These are phyloP conservation scores for Strobilomyces dryophilus DNA, from an alignment of 768 basidiomycete species.

Conservation along the genomic window DNA sequence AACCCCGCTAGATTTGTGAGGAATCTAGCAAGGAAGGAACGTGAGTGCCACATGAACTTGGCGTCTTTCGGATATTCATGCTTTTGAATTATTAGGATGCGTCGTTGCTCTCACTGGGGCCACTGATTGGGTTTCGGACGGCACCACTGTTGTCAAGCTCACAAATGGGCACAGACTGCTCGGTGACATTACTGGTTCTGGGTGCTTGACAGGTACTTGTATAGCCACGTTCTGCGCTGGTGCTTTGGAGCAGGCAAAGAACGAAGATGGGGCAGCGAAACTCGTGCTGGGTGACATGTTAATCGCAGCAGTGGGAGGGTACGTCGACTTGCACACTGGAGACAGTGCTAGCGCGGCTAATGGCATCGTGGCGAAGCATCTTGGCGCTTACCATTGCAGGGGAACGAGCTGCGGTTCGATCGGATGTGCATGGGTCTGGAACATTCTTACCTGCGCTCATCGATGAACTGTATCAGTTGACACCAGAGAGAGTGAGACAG, in stretches of 20 bases:
- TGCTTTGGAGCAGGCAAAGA: slow-evolving; percentile 39
- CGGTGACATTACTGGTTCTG: slow-evolving; percentile 83
- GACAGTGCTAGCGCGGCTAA: not conserved
- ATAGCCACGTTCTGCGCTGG: slow-evolving; percentile 81
- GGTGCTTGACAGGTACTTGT: slow-evolving; percentile 76
- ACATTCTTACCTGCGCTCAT: slow-evolving; percentile 64
- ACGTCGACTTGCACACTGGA: slow-evolving; percentile 19
- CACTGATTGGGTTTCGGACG: slow-evolving; percentile 83
- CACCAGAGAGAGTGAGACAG: slow-evolving; percentile 32
- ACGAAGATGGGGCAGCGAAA: slow-evolving; percentile 30
- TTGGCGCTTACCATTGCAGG: slow-evolving; percentile 58
- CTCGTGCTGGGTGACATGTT: slow-evolving; percentile 79
- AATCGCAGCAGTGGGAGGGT: slow-evolving; percentile 74
- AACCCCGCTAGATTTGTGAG: slow-evolving; percentile 71
- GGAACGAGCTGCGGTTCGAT: slow-evolving; percentile 48
- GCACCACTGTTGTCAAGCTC: slow-evolving; percentile 59
- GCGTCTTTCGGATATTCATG: not conserved
- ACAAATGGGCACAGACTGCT: slow-evolving; percentile 73
- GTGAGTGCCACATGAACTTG: slow-evolving; percentile 39
- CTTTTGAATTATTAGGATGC: slow-evolving; percentile 48
- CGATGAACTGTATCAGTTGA: slow-evolving; percentile 52
- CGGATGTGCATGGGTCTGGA: slow-evolving; percentile 56
- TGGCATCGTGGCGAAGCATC: slow-evolving; percentile 31
- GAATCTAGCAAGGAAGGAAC: slow-evolving; percentile 65
- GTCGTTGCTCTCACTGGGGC: slow-evolving; percentile 79